Evolutionary conservation across 2,329 filamentous ascomycete genomes (phyloP).

Genomic region (Hypoxylon sp.): DNA sequence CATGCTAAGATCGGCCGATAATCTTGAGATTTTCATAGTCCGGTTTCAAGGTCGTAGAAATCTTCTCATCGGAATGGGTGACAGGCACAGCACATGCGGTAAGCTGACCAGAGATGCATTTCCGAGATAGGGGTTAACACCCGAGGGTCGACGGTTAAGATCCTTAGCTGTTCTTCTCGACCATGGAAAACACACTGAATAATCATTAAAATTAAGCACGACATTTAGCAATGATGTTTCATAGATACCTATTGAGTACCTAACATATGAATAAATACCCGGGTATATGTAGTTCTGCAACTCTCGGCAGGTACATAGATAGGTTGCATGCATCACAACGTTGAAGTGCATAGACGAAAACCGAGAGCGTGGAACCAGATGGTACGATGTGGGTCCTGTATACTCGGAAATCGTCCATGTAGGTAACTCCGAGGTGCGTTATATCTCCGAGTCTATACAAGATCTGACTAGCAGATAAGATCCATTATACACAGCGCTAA

Average conservation of each 20-base stretch:
- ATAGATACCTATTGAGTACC: no score
- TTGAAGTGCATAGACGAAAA: background rate
- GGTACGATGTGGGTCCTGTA: background rate
- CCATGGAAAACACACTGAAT: background rate
- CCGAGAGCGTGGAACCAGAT: constrained; percentile 6
- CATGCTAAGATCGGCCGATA: constrained; percentile 17
- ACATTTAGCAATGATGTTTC: background rate
- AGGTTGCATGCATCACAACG: constrained; percentile 3
- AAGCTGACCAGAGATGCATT: background rate
- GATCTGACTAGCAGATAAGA: constrained; percentile 31
- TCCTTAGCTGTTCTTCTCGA: background rate
- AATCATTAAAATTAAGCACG: background rate
- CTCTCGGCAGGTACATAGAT: background rate
- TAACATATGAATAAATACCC: no score
- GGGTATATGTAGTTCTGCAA: constrained; percentile 2
- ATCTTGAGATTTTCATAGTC: background rate
- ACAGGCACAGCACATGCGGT: background rate
- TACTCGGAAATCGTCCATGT: background rate
- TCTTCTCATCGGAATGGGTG: background rate
- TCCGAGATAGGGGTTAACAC: background rate
- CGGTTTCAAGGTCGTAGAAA: background rate
- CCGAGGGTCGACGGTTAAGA: background rate
- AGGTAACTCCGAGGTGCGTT: constrained; percentile 15
- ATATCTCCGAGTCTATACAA: constrained; percentile 29
- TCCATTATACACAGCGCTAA: constrained; percentile 6